Conservation (phyloP, 148 eudicot genomes). For the Nepenthes mirabilis region DNA sequence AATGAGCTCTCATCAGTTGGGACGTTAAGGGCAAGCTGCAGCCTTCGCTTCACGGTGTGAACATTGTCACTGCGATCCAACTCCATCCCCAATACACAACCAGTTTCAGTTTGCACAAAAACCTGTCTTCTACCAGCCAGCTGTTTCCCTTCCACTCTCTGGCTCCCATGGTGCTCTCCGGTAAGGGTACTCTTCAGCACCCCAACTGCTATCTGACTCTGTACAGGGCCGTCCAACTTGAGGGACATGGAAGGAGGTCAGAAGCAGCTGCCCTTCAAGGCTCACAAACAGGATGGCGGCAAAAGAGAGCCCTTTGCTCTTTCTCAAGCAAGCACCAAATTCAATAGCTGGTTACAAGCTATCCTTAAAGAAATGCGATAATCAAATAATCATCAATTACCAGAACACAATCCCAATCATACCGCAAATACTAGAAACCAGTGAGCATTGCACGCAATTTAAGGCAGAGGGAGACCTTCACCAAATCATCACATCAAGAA, state of each 20-base stretch:
- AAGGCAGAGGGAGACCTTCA: too few species aligned
- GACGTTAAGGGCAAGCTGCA: constrained; percentile 68
- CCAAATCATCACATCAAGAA: too few species aligned
- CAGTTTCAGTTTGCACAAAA: constrained; percentile 87
- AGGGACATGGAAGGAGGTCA: constrained; percentile 38
- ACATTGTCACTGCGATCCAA: constrained; percentile 83
- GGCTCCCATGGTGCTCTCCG: constrained; percentile 41
- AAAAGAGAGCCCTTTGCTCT: constrained; percentile 33
- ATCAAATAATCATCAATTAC: constrained; percentile 32
- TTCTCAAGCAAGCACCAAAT: constrained; percentile 32
- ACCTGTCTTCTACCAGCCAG: constrained; percentile 61
- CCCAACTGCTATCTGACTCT: constrained; percentile 70
- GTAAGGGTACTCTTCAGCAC: constrained; percentile 45
- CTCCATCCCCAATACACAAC: constrained; percentile 92
- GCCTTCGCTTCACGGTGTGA: constrained; percentile 80
- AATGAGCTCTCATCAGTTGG: constrained; percentile 81
- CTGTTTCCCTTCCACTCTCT: constrained; percentile 33
- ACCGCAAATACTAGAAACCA: too few species aligned
- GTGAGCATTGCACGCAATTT: too few species aligned
- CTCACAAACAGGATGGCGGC: constrained; percentile 21
- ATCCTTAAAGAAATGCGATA: constrained; percentile 1
- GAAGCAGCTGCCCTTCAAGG: constrained; percentile 12
- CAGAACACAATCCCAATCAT: too few species aligned
- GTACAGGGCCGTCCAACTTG: constrained; percentile 69
- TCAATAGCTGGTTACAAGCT: constrained; percentile 20